Evolutionary conservation across 1,284 basidiomycete genomes (phyloP).

Genomic region (Puccinia novopanici): DNA sequence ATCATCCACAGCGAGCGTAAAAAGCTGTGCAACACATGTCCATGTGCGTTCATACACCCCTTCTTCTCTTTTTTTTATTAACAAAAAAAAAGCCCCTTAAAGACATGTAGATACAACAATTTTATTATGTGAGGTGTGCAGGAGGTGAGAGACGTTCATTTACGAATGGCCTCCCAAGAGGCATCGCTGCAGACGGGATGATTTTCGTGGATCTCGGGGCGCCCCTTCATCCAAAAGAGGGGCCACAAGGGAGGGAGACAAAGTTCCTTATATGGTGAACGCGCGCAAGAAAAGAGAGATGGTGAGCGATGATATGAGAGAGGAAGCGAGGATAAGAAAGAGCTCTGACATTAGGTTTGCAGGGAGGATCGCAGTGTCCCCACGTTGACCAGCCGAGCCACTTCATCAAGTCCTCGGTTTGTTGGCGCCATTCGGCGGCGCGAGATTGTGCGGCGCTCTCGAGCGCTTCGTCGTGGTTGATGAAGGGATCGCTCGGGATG

Average conservation of each 20-base stretch:
- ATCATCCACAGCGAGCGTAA: too few relatives aligned
- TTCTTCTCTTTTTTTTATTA: too few relatives aligned
- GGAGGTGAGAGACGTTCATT: too few relatives aligned
- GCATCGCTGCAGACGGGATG: background rate
- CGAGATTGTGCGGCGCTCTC: background rate
- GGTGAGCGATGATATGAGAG: background rate
- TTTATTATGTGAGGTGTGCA: too few relatives aligned
- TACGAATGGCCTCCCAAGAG: background rate
- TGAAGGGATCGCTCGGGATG: background rate
- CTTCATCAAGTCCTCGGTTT: background rate
- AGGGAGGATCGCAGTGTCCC: conserved; percentile 11
- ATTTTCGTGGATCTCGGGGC: background rate
- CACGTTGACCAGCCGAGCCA: conserved; percentile 37
- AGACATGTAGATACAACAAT: too few relatives aligned
- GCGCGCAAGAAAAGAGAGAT: background rate
- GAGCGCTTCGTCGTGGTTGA: background rate
- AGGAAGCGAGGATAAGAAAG: background rate
- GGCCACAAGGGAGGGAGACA: conserved; percentile 32
- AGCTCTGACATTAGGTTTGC: background rate
- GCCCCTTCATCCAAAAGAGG: background rate
- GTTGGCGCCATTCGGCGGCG: background rate
- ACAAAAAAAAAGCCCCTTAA: too few relatives aligned
- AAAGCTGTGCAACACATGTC: too few relatives aligned
- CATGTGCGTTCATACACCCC: too few relatives aligned
- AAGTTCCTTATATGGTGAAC: too few relatives aligned